Conservation (phyloP, 441 rosid genomes). For the Raphanus hybrid region DNA sequence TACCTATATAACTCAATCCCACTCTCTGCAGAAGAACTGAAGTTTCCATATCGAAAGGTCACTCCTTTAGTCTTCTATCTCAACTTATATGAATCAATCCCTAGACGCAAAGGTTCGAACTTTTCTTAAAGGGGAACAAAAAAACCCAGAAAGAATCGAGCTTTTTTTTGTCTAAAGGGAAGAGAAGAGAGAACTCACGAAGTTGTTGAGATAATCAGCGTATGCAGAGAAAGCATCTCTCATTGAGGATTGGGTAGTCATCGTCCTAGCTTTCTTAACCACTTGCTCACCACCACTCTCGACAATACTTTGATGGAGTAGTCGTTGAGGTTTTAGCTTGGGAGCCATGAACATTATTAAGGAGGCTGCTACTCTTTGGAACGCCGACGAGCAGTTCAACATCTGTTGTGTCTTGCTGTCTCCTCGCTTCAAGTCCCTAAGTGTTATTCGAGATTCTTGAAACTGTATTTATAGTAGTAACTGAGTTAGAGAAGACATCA, state of each 20-base stretch:
- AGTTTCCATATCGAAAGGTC: slow-evolving; percentile 5
- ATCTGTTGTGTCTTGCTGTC: too few species aligned
- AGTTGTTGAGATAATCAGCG: slow-evolving; percentile 71
- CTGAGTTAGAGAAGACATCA: background rate
- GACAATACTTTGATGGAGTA: slow-evolving; percentile 49
- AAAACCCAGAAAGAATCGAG: slow-evolving; percentile 1
- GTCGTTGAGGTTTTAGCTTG: slow-evolving; percentile 53
- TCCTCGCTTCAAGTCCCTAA: too few species aligned
- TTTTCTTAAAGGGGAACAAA: background rate
- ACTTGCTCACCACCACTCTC: slow-evolving; percentile 45
- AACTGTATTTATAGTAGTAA: too few species aligned
- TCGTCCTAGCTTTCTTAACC: slow-evolving; percentile 52
- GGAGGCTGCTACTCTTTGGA: too few species aligned
- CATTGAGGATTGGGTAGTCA: slow-evolving; percentile 57
- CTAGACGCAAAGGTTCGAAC: background rate
- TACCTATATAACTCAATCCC: background rate
- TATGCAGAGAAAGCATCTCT: slow-evolving; percentile 62
- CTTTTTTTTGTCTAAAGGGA: background rate
- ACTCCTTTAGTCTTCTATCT: background rate
- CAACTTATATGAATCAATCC: background rate
- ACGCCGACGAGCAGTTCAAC: too few species aligned
- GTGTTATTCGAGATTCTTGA: too few species aligned
- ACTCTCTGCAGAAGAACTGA: background rate
- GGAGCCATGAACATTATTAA: slow-evolving; percentile 48
- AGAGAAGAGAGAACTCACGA: slow-evolving; percentile 45